These are phyloP conservation scores for Toxoplasma gondii DNA, from an alignment of 169 alveolate species.

Conservation along the genomic window DNA sequence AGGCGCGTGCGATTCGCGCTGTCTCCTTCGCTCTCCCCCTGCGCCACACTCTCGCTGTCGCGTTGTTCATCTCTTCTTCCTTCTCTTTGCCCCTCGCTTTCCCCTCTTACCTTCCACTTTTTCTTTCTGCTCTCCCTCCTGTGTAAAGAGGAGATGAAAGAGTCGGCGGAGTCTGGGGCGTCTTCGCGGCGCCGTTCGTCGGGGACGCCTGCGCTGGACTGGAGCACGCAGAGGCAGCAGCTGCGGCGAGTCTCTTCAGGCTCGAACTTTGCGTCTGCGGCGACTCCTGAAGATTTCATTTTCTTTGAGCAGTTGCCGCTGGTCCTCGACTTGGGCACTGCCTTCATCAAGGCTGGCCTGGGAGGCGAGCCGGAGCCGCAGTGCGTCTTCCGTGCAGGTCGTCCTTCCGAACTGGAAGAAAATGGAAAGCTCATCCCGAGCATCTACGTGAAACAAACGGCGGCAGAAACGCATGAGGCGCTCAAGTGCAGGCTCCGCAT, in stretches of 20 bases:
- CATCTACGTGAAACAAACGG: neutral
- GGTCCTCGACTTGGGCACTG: constrained; percentile 17
- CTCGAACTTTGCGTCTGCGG: neutral
- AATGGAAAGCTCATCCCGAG: neutral
- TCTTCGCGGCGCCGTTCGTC: neutral
- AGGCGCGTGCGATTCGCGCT: too few species aligned
- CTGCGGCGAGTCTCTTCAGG: neutral
- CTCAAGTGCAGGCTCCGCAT: neutral
- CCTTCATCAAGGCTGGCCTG: neutral
- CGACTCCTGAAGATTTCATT: neutral
- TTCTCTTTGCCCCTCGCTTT: too few species aligned
- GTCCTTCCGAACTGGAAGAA: neutral
- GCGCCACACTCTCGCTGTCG: too few species aligned
- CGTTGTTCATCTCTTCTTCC: too few species aligned
- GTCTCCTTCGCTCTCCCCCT: too few species aligned
- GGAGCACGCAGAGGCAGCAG: neutral
- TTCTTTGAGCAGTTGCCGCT: constrained; percentile 21
- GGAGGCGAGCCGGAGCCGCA: constrained; percentile 38
- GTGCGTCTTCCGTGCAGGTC: neutral
- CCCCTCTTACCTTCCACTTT: too few species aligned
- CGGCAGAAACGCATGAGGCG: neutral
- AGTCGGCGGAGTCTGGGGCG: neutral
- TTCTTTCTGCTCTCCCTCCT: too few species aligned
- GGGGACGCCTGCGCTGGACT: neutral
- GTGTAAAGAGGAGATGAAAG: too few species aligned